Evolutionary conservation across 176 grass and related monocot genomes (phyloP).

Genomic region (Avena sativa): DNA sequence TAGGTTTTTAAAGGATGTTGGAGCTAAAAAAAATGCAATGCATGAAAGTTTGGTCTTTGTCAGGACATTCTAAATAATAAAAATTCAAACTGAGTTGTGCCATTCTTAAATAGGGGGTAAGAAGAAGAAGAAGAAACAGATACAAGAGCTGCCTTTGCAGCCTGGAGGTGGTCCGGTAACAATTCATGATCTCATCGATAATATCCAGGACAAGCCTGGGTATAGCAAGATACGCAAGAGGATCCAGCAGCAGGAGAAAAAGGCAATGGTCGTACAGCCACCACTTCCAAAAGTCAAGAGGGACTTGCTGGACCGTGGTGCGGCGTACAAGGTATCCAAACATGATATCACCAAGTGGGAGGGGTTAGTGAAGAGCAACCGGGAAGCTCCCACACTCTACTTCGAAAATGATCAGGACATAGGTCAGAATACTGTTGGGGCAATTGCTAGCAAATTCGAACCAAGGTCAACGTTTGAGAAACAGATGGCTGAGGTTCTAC

Average conservation of each 20-base stretch:
- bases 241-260: conserved; percentile 69
- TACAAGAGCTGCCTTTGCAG: conserved; percentile 50
- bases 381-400: conserved; percentile 74
- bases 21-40: conserved; percentile 20
- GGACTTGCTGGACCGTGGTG: conserved; percentile 65
- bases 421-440: conserved; percentile 65
- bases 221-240: conserved; percentile 86
- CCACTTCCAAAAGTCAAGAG: conserved; percentile 72
- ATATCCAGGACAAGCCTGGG: conserved; percentile 71
- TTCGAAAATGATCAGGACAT: conserved; percentile 83
- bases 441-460: conserved; percentile 83
- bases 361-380: conserved; percentile 60
- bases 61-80: conserved; percentile 20
- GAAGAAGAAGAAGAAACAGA: conserved; percentile 68
- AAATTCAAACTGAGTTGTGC: not conserved
- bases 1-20: not conserved
- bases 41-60: not conserved
- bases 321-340: conserved; percentile 44
- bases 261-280: conserved; percentile 53
- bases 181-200: conserved; percentile 83
- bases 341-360: conserved; percentile 81
- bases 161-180: conserved; percentile 58
- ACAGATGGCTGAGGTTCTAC: conserved; percentile 65
- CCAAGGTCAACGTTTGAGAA: conserved; percentile 82
- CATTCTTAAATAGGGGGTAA: conserved; percentile 51